phyloP scores from a whole-genome alignment of 371 early-diverging fungal genomes.

The Haplosporangium sp. region DNA sequence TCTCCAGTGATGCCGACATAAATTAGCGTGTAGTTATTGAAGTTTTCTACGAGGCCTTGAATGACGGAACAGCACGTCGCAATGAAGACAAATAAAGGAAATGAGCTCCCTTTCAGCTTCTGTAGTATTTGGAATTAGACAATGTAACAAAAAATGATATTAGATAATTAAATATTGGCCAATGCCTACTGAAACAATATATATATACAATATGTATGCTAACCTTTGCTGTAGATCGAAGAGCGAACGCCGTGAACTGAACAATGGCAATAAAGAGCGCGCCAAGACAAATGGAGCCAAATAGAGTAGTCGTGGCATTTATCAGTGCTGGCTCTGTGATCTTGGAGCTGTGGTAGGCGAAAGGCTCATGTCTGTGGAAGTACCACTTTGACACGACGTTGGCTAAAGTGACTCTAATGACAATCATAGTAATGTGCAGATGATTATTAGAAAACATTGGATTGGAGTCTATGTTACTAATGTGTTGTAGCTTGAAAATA shows the following conservation, averaged over 20 bases:
- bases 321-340: conserved; percentile 61
- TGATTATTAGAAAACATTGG: too few species aligned
- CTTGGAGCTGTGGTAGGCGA: conserved; percentile 56
- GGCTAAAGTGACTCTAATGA: conserved; percentile 58
- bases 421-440: not conserved
- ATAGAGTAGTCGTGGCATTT: conserved; percentile 68
- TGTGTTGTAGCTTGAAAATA: not conserved
- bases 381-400: conserved; percentile 86
- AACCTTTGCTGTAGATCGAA: conserved; percentile 65
- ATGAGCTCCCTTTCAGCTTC: conserved; percentile 34
- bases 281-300: conserved; percentile 80
- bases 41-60: conserved; percentile 66
- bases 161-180: not conserved
- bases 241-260: conserved; percentile 63
- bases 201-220: not conserved
- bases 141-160: not conserved
- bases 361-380: conserved; percentile 68
- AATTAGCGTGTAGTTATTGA: conserved; percentile 79
- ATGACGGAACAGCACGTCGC: conserved; percentile 41
- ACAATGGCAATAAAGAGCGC: conserved; percentile 75
- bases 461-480: not conserved
- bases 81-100: conserved; percentile 35
- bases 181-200: not conserved
- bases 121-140: not conserved
- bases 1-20: conserved; percentile 80